Base-by-base conservation (phyloP, 768 basidiomycete genomes). In the Mycena venus region DNA sequence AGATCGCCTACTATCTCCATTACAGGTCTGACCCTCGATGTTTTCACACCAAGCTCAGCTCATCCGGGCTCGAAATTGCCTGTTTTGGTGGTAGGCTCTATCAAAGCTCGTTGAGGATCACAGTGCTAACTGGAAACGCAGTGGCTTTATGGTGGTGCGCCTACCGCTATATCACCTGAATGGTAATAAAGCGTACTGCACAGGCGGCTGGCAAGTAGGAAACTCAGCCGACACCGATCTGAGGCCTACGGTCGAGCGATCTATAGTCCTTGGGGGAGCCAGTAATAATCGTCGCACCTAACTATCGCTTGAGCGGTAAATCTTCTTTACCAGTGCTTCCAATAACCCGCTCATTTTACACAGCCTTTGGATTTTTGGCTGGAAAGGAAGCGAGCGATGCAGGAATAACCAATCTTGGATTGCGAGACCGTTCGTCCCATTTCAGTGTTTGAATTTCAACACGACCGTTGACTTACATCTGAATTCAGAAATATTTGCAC, bases 401-500 rank as follows among this genome's bases (percentile, higher is more conserved):
- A 8, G 70, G 70, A 10, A 25, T 71, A 8, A 71, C 42, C 3
- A 65, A 72, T 38, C 70, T 72, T 3, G 70, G 70, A 9, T 9
- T 72, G 3, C 47, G 70, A 27, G 70, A 72, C 38, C 70, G 70
- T 72, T 21, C 40, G 69, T 34, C 4, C 14, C 15, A 34, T n/a
- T 58, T 19, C 19, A 31, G 21, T n/a, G 29, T 11, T 15, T 11
- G 10, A 21, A 14, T 31, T 38, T 38, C 14, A 38, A 38, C 36
- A 7, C 36, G 15, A 31, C 53, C 3, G 49, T 23, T 4, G n/a
- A 51, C 23, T 10, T n/a, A 21, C 19, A 4, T 9, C 14, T 5
- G 3, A 23, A 49, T 15, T 17, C 51, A 75, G 74, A 75, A 34
- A 66, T 75, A 29, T 70, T 70, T 27, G 74, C 69, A 0, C 63